A percentile compares a stretch with the other conserved stretches of the same genome.
These are phyloP conservation scores for Rhizopus sp. DNA, from an alignment of 371 early-diverging fungal species.

Conservation along the genomic window DNA sequence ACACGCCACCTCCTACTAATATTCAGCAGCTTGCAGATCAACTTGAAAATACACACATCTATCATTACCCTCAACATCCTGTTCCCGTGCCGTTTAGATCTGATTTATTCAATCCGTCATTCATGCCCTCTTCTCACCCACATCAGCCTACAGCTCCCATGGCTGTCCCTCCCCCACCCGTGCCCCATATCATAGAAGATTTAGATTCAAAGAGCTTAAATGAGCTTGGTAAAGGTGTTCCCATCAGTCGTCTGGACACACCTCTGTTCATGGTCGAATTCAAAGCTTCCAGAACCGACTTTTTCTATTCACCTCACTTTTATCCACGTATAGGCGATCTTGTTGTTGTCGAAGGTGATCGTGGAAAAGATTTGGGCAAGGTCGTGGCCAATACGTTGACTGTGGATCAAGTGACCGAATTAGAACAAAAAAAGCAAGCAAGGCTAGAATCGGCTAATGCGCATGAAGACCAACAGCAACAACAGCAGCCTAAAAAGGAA, in stretches of 20 bases:
- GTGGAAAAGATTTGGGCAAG: conserved; percentile 93
- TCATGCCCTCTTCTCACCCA: conserved; percentile 10
- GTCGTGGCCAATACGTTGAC: conserved; percentile 47
- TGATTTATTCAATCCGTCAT: not conserved
- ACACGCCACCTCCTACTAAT: conserved; percentile 18
- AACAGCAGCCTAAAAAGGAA: conserved; percentile 56
- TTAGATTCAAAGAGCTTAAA: conserved; percentile 25
- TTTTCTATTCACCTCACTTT: conserved; percentile 64
- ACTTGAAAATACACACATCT: conserved; percentile 29
- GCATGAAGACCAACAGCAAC: conserved; percentile 11
- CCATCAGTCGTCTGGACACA: conserved; percentile 47
- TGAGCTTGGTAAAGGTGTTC: conserved; percentile 58
- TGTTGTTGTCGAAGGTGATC: conserved; percentile 95
- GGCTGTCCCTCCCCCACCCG: conserved; percentile 7
- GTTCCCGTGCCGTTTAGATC: not conserved
- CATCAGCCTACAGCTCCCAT: conserved; percentile 7
- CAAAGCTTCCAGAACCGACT: conserved; percentile 89
- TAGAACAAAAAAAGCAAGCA: conserved; percentile 27
- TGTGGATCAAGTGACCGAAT: conserved; percentile 36
- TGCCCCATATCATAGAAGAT: conserved; percentile 6
- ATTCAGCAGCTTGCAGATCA: conserved; percentile 39
- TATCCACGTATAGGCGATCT: conserved; percentile 67
- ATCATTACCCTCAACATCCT: not conserved
- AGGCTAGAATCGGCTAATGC: conserved; percentile 7
- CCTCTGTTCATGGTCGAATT: conserved; percentile 88